phyloP scores from a whole-genome alignment of 2,329 filamentous ascomycete species.

The Curvularia spicifera region DNA sequence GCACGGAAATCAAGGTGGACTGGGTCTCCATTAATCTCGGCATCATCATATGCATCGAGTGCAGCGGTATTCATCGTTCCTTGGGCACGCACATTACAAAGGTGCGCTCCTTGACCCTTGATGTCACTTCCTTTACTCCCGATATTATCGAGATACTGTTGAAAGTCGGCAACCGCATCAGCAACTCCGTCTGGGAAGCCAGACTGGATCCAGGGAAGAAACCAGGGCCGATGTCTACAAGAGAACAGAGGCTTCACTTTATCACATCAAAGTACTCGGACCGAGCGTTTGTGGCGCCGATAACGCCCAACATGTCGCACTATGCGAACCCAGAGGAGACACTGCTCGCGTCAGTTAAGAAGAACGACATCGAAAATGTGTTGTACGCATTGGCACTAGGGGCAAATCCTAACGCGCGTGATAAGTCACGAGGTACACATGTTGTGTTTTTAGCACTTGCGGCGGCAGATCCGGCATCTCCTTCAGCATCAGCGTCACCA shows the following conservation, averaged over 20 bases:
- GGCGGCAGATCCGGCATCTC: slow-evolving; percentile 87
- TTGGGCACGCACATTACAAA: slow-evolving; percentile 98
- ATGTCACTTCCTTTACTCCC: slow-evolving; percentile 93
- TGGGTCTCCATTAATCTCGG: slow-evolving; percentile 99
- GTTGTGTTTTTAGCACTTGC: slow-evolving; percentile 89
- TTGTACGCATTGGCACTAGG: slow-evolving; percentile 86
- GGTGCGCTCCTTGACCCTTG: slow-evolving; percentile 90
- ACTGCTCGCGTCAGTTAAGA: slow-evolving; percentile 89
- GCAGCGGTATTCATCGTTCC: slow-evolving; percentile 94
- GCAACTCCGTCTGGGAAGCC: slow-evolving; percentile 97
- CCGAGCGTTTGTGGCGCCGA: slow-evolving; percentile 77
- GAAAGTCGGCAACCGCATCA: slow-evolving; percentile 89
- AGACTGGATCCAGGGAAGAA: slow-evolving; percentile 76
- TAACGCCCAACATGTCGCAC: slow-evolving; percentile 75
- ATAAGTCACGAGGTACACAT: slow-evolving; percentile 87
- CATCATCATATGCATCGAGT: slow-evolving; percentile 96
- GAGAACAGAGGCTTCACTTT: slow-evolving; percentile 91
- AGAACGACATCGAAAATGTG: slow-evolving; percentile 92
- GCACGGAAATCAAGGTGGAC: slow-evolving; percentile 89
- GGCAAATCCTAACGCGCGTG: slow-evolving; percentile 79
- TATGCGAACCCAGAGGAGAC: slow-evolving; percentile 85
- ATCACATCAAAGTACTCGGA: slow-evolving; percentile 96
- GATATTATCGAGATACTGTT: slow-evolving; percentile 95
- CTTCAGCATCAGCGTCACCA: slow-evolving; percentile 58
- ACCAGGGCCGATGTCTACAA: slow-evolving; percentile 75